These are phyloP conservation scores for Pseudogymnoascus sp. DNA, from an alignment of 2,329 filamentous ascomycete genomes.

Conservation along the genomic window DNA sequence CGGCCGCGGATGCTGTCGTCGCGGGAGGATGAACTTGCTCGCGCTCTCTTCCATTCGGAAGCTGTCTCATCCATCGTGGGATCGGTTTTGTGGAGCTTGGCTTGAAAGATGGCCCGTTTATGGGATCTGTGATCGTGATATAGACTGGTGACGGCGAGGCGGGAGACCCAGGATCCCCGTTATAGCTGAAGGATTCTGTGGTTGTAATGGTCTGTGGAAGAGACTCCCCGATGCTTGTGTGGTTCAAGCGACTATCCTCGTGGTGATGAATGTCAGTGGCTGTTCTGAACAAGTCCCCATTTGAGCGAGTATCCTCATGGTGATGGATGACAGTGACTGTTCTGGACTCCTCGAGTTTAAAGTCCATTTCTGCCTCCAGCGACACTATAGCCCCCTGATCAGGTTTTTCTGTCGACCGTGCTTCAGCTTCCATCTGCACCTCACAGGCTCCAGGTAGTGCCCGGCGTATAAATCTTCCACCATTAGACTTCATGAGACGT, in stretches of 20 bases:
- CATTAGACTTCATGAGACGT: conserved; percentile 37
- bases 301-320: too few relatives aligned
- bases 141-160: conserved; percentile 31
- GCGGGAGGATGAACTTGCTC: background rate
- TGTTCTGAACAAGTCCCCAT: too few relatives aligned
- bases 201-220: background rate
- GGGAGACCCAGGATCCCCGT: background rate
- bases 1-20: background rate
- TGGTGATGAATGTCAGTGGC: too few relatives aligned
- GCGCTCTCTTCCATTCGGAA: conserved; percentile 14
- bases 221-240: background rate
- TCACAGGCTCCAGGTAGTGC: background rate
- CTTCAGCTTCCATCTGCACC: background rate
- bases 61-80: conserved; percentile 30
- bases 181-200: background rate
- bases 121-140: conserved; percentile 41
- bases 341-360: too few relatives aligned
- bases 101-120: conserved; percentile 38
- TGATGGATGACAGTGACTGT: too few relatives aligned
- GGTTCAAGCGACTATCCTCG: too few relatives aligned
- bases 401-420: background rate
- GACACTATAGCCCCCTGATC: too few relatives aligned
- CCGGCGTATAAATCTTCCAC: conserved; percentile 24
- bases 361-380: too few relatives aligned
- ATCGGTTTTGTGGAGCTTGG: conserved; percentile 43